Conservation (phyloP, 768 basidiomycete genomes). For the Hypholoma sublateritium region DNA sequence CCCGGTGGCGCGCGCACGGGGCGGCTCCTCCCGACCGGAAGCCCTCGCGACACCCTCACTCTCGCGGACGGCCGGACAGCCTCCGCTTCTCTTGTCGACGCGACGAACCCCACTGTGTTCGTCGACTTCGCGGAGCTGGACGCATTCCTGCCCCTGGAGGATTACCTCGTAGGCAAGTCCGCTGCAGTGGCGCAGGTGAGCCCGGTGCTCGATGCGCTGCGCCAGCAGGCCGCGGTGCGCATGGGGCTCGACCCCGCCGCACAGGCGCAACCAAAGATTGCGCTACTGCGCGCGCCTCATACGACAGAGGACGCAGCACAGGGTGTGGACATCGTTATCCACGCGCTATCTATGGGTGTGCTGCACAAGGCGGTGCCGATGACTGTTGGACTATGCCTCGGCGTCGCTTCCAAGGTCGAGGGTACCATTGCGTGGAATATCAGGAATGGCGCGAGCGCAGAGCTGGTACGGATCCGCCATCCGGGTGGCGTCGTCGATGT, state of each 20-base stretch:
- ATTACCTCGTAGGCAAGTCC: conserved; percentile 32
- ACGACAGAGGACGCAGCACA: conserved; percentile 14
- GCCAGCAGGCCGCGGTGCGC: conserved; percentile 50
- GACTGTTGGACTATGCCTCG: conserved; percentile 70
- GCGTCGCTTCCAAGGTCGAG: conserved; percentile 57
- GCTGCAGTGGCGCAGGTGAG: conserved; percentile 22
- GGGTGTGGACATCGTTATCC: conserved; percentile 48
- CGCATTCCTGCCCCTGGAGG: conserved; percentile 35
- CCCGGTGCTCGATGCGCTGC: conserved; percentile 48
- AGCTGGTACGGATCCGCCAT: conserved; percentile 55
- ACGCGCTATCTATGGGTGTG: conserved; percentile 71
- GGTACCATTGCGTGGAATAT: conserved; percentile 56
- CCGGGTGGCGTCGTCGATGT: conserved; percentile 70
- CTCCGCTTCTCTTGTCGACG: conserved; percentile 61
- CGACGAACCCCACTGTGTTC: conserved; percentile 76
- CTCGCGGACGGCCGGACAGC: conserved; percentile 26
- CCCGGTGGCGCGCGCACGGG: conserved; percentile 74
- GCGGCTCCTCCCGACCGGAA: conserved; percentile 63
- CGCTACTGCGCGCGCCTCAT: conserved; percentile 44
- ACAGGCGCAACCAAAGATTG: conserved; percentile 73
- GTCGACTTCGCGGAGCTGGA: conserved; percentile 45
- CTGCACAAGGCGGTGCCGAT: conserved; percentile 71
- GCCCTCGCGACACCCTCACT: conserved; percentile 43
- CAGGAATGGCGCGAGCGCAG: conserved; percentile 18
- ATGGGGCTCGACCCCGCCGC: conserved; percentile 67